These are phyloP conservation scores for Fusarium denticulatum DNA, from an alignment of 2,329 filamentous ascomycete species.

Conservation along the genomic window DNA sequence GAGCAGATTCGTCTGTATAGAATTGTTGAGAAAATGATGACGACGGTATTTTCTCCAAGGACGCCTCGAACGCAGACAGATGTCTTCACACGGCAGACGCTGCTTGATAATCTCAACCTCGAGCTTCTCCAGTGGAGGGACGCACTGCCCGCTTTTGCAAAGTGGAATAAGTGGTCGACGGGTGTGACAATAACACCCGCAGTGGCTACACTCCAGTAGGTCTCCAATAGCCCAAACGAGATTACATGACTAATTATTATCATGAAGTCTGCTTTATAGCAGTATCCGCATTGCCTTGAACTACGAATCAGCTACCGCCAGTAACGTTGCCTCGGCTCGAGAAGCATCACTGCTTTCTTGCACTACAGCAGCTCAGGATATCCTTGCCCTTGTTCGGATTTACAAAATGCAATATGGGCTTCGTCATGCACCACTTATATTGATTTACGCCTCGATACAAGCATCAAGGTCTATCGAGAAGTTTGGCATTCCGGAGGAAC, in stretches of 20 bases:
- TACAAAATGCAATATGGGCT: conserved; percentile 2
- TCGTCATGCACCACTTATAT: background rate
- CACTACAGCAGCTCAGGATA: background rate
- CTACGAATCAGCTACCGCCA: background rate
- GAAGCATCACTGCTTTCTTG: background rate
- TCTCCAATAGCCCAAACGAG: too few relatives aligned
- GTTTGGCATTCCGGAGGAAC: conserved; percentile 2
- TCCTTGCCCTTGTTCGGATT: background rate
- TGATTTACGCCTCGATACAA: conserved; percentile 1
- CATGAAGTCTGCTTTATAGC: background rate
- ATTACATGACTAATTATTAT: too few relatives aligned
- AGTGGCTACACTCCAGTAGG: background rate
- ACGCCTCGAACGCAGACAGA: background rate
- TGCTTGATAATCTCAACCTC: background rate
- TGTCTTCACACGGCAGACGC: background rate
- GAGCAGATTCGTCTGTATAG: background rate
- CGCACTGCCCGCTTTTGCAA: background rate
- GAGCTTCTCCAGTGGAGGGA: background rate
- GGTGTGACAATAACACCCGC: background rate
- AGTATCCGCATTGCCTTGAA: background rate
- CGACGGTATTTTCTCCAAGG: background rate
- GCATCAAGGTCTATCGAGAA: background rate
- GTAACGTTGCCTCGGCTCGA: background rate
- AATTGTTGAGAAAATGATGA: conserved; percentile 4
- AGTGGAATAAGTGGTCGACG: background rate